A percentile compares a stretch with the other conserved stretches of the same genome.
phyloP scores from a whole-genome alignment of 768 basidiomycete genomes.

The Macrocybe gigantea region DNA sequence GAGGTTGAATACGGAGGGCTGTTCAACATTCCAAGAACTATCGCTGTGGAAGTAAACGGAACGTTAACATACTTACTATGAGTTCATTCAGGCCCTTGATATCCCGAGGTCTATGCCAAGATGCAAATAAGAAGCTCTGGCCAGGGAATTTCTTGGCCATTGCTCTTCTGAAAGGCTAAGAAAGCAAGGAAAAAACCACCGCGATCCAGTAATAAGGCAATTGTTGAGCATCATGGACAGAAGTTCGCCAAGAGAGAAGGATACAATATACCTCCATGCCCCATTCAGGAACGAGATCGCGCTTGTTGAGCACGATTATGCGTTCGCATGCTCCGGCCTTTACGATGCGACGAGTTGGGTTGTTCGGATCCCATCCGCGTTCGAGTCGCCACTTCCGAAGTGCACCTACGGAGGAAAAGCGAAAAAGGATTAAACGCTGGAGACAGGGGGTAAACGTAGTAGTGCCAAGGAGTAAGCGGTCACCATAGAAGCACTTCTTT shows the following conservation, averaged over 20 bases:
- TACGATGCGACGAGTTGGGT: conserved; percentile 31
- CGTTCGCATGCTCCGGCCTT: conserved; percentile 61
- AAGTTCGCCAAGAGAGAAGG: no score
- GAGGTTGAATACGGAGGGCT: conserved; percentile 3
- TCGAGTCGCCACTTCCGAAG: conserved; percentile 65
- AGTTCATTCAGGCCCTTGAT: conserved; percentile 58
- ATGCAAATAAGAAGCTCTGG: conserved; percentile 65
- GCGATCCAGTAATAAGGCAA: no score
- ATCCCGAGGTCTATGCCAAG: conserved; percentile 62
- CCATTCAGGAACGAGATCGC: conserved; percentile 85
- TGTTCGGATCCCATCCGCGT: conserved; percentile 49
- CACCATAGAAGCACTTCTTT: no score
- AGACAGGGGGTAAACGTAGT: not conserved
- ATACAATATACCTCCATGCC: conserved; percentile 67
- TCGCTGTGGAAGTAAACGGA: conserved; percentile 3
- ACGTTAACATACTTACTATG: conserved; percentile 63
- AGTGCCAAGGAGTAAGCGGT: not conserved
- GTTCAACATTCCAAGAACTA: not conserved
- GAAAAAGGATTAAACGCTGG: conserved; percentile 3
- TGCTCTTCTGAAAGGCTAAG: conserved; percentile 67
- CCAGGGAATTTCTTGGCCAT: conserved; percentile 69
- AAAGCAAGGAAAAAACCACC: conserved; percentile 7
- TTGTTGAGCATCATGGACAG: no score
- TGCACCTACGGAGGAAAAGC: conserved; percentile 36
- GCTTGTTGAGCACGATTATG: conserved; percentile 88